These are phyloP conservation scores for Lagenidium giganteum DNA, from an alignment of 352 stramenopile genomes.

Conservation along the genomic window DNA sequence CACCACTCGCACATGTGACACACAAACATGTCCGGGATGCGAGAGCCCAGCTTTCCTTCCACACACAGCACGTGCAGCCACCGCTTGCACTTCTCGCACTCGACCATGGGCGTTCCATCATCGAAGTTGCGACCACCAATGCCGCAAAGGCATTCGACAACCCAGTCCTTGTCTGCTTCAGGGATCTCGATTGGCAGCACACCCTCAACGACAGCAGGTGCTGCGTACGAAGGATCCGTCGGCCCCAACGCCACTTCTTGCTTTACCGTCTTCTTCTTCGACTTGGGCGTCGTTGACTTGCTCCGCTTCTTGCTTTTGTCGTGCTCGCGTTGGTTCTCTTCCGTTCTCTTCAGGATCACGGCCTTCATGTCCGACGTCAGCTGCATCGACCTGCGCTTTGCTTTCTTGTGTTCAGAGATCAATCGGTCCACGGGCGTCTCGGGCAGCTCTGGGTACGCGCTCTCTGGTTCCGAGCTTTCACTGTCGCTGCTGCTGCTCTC, in stretches of 20 bases:
- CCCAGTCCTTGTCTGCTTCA: conserved; percentile 26
- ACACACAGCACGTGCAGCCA: conserved; percentile 64
- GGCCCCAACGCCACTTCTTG: neutral
- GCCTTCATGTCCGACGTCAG: conserved; percentile 33
- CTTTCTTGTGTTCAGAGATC: conserved; percentile 42
- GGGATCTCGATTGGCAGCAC: too few species aligned
- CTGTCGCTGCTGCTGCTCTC: conserved; percentile 50
- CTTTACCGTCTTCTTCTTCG: conserved; percentile 25
- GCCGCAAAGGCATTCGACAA: conserved; percentile 28
- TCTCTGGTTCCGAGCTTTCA: conserved; percentile 48
- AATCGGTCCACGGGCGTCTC: conserved; percentile 51
- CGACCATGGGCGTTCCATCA: conserved; percentile 29
- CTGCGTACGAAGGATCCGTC: neutral
- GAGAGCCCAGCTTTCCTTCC: conserved; percentile 23
- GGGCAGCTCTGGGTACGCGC: conserved; percentile 52
- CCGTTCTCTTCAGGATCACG: conserved; percentile 28
- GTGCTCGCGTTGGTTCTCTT: conserved; percentile 22
- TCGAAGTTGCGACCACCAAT: conserved; percentile 32
- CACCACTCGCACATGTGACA: conserved; percentile 69
- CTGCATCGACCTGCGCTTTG: conserved; percentile 48
- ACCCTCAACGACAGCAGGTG: too few species aligned
- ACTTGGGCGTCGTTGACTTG: conserved; percentile 17
- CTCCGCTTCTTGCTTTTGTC: conserved; percentile 29
- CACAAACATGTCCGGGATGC: conserved; percentile 46
- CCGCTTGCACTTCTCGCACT: conserved; percentile 29